Evolutionary conservation across 345 rosid genomes (phyloP), one percentile per base, ranked within the genome.

Genomic region (Boechera stricta): DNA sequence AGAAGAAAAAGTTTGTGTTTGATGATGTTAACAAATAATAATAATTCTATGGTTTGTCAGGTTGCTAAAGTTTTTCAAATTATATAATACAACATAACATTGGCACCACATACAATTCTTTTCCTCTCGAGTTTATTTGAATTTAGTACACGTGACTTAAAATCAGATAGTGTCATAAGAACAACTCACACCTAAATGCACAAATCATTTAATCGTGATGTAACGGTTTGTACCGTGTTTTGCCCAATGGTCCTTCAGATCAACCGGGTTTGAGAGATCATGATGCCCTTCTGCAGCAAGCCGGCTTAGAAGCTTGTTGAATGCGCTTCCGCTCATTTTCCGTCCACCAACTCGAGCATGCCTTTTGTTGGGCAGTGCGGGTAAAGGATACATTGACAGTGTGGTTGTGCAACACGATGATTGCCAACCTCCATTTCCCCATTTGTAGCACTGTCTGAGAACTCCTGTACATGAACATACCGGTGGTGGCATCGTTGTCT

Each of bases 401-500:
- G 90, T 82, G 57, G 96, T 95, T 4, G 99, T 95, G 94, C 99
- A 95, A 65, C 99, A 95, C 1, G 99, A 87, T 52, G 99, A 95
- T 65, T 95, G 98, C 99, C 99, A 95, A 8, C 99, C 99, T 31
- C 99, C 98, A 44, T 84, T 95, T 4, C 99, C 99, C 99, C 99
- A 95, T 82, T 95, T 95, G 81, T 95, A 95, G 88, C 98, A 95
- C 71, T 95, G 99, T 80, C 98, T 88, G 7, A 87, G 80, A 15
- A 79, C 44, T 48, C 98, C 97, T 1, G 99, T 95, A 84, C 99
- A 95, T 9, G 99, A 92, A 86, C 99, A 92, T 1, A 86, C 91
- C 0, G 98, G 99, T 0, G 99, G 86, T 32, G 94, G 87, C 98
- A 95, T 92, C 21, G 92, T 95, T 6, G 97, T 62, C 16, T 93